phyloP scores from a whole-genome alignment of 1,284 basidiomycete species.

The Filobasidium uniguttulatum region DNA sequence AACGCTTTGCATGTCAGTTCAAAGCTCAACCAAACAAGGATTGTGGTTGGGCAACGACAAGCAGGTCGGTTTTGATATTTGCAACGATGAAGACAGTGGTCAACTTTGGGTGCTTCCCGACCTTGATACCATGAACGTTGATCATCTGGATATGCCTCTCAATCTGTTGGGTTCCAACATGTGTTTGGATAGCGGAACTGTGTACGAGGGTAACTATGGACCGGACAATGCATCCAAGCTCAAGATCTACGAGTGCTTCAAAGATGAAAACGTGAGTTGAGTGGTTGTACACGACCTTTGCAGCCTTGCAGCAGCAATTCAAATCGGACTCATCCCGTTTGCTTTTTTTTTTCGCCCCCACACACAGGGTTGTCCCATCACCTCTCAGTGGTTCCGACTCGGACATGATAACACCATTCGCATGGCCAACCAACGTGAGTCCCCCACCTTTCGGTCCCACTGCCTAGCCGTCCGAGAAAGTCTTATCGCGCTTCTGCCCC shows the following conservation, averaged over 20 bases:
- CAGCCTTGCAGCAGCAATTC: too few relatives aligned
- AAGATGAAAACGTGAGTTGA: too few relatives aligned
- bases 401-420: not conserved
- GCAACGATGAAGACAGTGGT: not conserved
- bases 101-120: not conserved
- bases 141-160: not conserved
- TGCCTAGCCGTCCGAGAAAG: not conserved
- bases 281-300: too few relatives aligned
- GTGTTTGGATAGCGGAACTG: not conserved
- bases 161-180: not conserved
- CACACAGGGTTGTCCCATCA: not conserved
- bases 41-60: not conserved
- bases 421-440: not conserved
- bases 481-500: not conserved
- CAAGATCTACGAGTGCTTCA: not conserved
- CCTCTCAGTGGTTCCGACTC: not conserved
- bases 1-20: not conserved
- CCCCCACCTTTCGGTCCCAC: not conserved
- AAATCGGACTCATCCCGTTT: too few relatives aligned
- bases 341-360: too few relatives aligned
- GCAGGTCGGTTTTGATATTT: not conserved
- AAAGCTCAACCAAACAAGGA: not conserved
- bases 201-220: not conserved
- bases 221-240: not conserved
- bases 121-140: not conserved